Evolutionary conservation across 805 yeast species (phyloP).

Genomic region (Kuraishia cidri): DNA sequence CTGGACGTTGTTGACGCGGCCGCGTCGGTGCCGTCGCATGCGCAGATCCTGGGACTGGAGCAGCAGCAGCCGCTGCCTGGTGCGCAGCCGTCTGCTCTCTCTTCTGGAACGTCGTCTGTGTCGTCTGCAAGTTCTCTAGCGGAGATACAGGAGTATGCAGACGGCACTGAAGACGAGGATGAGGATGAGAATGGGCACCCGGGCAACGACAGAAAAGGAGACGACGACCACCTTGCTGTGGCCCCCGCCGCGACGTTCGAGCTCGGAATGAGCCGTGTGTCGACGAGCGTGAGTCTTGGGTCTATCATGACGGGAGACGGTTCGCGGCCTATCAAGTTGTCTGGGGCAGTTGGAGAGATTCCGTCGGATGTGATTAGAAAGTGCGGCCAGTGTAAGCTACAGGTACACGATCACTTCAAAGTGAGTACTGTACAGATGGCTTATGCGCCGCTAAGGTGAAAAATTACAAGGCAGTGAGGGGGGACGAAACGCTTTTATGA

Average conservation of each 20-base stretch:
- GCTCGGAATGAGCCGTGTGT: not conserved
- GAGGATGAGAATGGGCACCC: too few relatives aligned
- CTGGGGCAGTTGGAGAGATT: not conserved
- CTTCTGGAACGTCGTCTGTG: too few relatives aligned
- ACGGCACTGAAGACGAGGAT: too few relatives aligned
- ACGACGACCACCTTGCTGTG: not conserved
- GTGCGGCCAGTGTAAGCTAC: conserved; percentile 1
- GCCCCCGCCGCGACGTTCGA: not conserved
- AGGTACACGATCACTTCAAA: conserved; percentile 1
- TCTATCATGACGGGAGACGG: conserved; percentile 1
- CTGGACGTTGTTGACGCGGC: conserved; percentile 1
- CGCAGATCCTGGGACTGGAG: not conserved
- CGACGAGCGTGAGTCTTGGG: not conserved
- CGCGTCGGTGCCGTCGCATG: not conserved
- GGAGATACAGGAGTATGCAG: too few relatives aligned
- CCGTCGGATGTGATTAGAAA: not conserved
- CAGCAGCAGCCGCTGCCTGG: not conserved
- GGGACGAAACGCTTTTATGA: too few relatives aligned
- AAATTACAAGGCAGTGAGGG: too few relatives aligned
- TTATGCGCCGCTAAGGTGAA: too few relatives aligned
- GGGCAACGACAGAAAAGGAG: too few relatives aligned
- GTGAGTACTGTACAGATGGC: conserved; percentile 1
- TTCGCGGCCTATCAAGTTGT: not conserved
- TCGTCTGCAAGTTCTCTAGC: too few relatives aligned
- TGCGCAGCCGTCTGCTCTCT: too few relatives aligned